Base-by-base conservation (phyloP, 1,139 yeast species). In the Citeromyces siamensis region DNA sequence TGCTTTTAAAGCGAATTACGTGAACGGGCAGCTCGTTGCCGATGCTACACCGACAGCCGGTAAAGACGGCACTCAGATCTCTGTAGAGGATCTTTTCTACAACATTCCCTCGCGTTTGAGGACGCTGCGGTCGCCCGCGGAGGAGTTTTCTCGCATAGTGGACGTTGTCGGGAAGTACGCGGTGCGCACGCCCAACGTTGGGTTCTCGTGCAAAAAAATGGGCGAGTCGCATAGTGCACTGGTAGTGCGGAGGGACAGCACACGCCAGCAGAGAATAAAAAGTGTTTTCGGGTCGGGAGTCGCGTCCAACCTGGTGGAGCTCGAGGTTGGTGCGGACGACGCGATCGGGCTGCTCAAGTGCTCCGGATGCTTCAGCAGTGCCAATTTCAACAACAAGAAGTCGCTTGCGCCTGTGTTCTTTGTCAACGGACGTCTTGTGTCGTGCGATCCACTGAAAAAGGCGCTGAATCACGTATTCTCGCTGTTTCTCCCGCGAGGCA, bases 81-180 rank as follows among this genome's bases (percentile, higher is more conserved):
- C 70, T 0, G 94, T 86, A 5, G 96, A 86, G 51, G 95, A 90
- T 52, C 61, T 93, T 41, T 93, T 93, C 51, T 93, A 80, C 58
- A 93, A 90, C 50, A 72, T 81, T 19, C 94, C 95, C 0, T 72
- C 94, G 0, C 66, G 98, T 38, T 56, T 79, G 29, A 64, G 79
- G 36, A 71, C 94, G 0, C 58, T 88, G 38, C 66, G 68, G 42
- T 68, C 83, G 1, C 66, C 79, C 19, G 66, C 66, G 43, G 96
- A 85, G 16, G 98, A 90, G 51, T 81, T 75, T 49, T 56, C 75
- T 10, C 74, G 71, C 46, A 79, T 90, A 5, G 55, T 90, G 34
- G 97, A 90, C 45, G 85, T 90, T 2, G 74, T 84, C 1, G 86
- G 90, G 2, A 66, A 84, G 37, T 93, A 93, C 50, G 80, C 95